Conservation (phyloP, 257 asterid genomes). For the Nicotiana paniculata region DNA sequence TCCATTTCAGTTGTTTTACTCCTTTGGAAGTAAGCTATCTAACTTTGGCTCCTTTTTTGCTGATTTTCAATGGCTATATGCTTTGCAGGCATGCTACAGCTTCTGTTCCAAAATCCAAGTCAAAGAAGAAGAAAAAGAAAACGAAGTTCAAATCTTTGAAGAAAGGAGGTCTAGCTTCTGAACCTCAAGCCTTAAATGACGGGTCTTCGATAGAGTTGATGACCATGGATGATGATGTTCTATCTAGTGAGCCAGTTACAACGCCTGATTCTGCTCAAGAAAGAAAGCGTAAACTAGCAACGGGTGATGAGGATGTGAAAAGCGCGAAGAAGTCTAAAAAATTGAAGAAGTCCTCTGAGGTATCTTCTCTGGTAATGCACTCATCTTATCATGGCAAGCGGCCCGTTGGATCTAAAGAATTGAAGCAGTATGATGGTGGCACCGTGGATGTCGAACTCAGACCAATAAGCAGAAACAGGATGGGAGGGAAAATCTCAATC, state of each 20-base stretch:
- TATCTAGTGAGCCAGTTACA: constrained; percentile 48
- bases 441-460: constrained; percentile 45
- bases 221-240: constrained; percentile 54
- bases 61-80: constrained; percentile 17
- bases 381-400: constrained; percentile 42
- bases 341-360: constrained; percentile 46
- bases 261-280: constrained; percentile 53
- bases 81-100: constrained; percentile 44
- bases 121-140: constrained; percentile 79
- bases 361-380: constrained; percentile 16
- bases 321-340: constrained; percentile 62
- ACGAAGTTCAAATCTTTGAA: constrained; percentile 88
- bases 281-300: constrained; percentile 56
- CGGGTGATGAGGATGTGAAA: constrained; percentile 50
- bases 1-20: neutral
- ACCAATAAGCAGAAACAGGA: constrained; percentile 51
- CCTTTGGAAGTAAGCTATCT: neutral
- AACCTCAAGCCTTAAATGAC: constrained; percentile 43
- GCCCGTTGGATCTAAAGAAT: constrained; percentile 43
- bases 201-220: constrained; percentile 54
- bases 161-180: constrained; percentile 75
- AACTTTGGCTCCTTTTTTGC: neutral
- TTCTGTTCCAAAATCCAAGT: constrained; percentile 49
- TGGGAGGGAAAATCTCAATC: constrained; percentile 63
- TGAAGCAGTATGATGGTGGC: constrained; percentile 38